A percentile compares a stretch with the other conserved stretches of the same genome.
phyloP scores from a whole-genome alignment of 139 green algal genomes.

The Desmodesmus armatus region DNA sequence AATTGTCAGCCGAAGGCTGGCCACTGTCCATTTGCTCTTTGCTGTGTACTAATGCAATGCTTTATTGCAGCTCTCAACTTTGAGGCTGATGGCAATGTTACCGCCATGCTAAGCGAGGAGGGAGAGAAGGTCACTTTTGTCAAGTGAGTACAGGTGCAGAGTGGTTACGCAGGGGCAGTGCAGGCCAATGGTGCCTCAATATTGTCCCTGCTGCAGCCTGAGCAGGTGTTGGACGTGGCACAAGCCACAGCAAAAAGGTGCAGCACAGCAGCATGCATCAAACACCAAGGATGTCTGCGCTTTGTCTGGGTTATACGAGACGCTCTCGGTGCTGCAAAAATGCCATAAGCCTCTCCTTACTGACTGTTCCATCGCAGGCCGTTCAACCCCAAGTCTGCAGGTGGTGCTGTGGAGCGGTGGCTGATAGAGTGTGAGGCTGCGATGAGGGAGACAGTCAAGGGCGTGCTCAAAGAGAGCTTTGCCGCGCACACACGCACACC shows the following conservation, averaged over 20 bases:
- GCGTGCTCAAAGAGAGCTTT: constrained; percentile 57
- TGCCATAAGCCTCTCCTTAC: not conserved
- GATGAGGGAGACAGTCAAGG: constrained; percentile 75
- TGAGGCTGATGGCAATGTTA: constrained; percentile 57
- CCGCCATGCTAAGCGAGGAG: constrained; percentile 80
- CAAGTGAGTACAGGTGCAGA: constrained; percentile 21
- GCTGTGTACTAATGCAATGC: too few species aligned
- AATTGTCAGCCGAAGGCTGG: too few species aligned
- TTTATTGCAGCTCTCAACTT: constrained; percentile 85
- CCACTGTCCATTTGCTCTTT: too few species aligned
- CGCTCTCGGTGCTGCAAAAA: not conserved
- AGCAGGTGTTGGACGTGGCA: not conserved
- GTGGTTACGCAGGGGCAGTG: not conserved
- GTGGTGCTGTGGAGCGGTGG: constrained; percentile 79
- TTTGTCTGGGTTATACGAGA: too few species aligned
- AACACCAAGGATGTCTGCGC: not conserved
- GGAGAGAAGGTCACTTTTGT: constrained; percentile 69
- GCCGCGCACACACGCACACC: constrained; percentile 68
- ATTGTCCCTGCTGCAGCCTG: not conserved
- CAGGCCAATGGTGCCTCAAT: not conserved
- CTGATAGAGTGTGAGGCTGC: constrained; percentile 81
- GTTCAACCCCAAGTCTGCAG: constrained; percentile 75
- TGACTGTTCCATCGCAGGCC: constrained; percentile 33
- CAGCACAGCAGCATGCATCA: not conserved
- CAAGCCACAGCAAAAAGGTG: not conserved